Conservation (phyloP, 768 basidiomycete genomes). For the Leccinum obscurum region DNA sequence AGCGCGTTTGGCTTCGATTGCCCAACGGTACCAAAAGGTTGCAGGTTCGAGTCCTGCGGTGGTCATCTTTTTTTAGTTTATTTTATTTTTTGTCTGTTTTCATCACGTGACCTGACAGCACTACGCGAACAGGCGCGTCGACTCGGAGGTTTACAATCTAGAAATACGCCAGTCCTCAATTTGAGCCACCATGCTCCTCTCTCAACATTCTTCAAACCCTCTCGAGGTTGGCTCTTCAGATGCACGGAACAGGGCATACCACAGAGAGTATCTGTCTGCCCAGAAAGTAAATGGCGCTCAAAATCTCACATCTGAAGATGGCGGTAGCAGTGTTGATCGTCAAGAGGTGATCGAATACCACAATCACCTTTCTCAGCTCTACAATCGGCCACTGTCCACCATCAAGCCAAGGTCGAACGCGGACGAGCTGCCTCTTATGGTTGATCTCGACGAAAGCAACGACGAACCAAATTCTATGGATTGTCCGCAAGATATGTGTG, state of each 20-base stretch:
- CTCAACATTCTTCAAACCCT: slow-evolving; percentile 75
- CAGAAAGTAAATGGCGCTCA: slow-evolving; percentile 34
- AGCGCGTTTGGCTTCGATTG: slow-evolving; percentile 94
- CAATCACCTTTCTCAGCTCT: slow-evolving; percentile 47
- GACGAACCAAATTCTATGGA: slow-evolving; percentile 37
- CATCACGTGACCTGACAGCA: slow-evolving; percentile 25
- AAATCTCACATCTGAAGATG: slow-evolving; percentile 53
- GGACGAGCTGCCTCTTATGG: slow-evolving; percentile 31
- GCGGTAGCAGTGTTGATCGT: slow-evolving; percentile 37
- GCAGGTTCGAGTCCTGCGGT: slow-evolving; percentile 97
- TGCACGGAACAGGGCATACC: slow-evolving; percentile 47
- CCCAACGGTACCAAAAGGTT: slow-evolving; percentile 83
- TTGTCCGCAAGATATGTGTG: slow-evolving; percentile 39
- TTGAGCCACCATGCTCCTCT: slow-evolving; percentile 38
- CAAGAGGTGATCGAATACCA: slow-evolving; percentile 50
- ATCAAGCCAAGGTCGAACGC: slow-evolving; percentile 22
- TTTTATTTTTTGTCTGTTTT: not conserved
- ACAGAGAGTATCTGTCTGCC: slow-evolving; percentile 38
- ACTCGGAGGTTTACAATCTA: not conserved
- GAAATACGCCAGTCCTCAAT: not conserved
- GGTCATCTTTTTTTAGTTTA: slow-evolving; percentile 48
- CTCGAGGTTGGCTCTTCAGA: slow-evolving; percentile 69
- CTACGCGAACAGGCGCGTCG: slow-evolving; percentile 14
- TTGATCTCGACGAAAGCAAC: slow-evolving; percentile 51
- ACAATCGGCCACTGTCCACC: slow-evolving; percentile 30